A percentile compares a stretch with the other conserved stretches of the same genome.
phyloP scores from a whole-genome alignment of 805 yeast genomes.

The Yamadazyma nakazawae region DNA sequence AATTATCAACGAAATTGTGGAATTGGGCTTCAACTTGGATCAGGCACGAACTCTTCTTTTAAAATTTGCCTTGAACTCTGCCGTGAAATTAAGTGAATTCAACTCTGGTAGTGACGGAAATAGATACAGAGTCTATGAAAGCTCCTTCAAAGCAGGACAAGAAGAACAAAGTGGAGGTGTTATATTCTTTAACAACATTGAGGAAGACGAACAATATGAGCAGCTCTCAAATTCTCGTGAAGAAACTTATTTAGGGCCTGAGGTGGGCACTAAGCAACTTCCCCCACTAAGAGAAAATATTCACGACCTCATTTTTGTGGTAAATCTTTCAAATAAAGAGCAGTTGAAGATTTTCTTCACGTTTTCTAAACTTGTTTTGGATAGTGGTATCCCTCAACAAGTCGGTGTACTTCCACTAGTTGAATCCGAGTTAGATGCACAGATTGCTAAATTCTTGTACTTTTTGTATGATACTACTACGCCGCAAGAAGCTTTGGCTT shows the following conservation, averaged over 20 bases:
- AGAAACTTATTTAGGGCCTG: conserved; percentile 38
- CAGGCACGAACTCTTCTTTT: conserved; percentile 33
- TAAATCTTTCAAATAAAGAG: conserved; percentile 53
- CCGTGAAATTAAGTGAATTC: conserved; percentile 36
- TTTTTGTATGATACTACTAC: conserved; percentile 29
- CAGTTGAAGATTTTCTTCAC: conserved; percentile 52
- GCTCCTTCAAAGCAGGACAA: conserved; percentile 17
- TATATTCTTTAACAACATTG: conserved; percentile 77
- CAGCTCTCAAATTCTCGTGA: conserved; percentile 41
- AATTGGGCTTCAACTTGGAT: conserved; percentile 26
- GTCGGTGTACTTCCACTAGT: conserved; percentile 76
- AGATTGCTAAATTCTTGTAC: conserved; percentile 31
- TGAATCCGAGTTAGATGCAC: conserved; percentile 24
- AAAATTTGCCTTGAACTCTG: conserved; percentile 39
- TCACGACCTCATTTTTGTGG: conserved; percentile 66
- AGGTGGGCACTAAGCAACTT: conserved; percentile 36
- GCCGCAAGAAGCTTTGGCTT: conserved; percentile 35
- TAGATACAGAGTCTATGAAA: conserved; percentile 30
- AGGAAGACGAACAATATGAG: conserved; percentile 53
- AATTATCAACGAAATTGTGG: conserved; percentile 21
- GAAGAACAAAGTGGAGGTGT: conserved; percentile 37
- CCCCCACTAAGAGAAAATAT: conserved; percentile 73
- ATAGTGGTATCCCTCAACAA: conserved; percentile 68
- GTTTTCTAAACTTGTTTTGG: conserved; percentile 47
- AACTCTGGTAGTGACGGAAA: conserved; percentile 35